Evolutionary conservation across 345 rosid genomes (phyloP).

Genomic region (Alliaria petiolata): DNA sequence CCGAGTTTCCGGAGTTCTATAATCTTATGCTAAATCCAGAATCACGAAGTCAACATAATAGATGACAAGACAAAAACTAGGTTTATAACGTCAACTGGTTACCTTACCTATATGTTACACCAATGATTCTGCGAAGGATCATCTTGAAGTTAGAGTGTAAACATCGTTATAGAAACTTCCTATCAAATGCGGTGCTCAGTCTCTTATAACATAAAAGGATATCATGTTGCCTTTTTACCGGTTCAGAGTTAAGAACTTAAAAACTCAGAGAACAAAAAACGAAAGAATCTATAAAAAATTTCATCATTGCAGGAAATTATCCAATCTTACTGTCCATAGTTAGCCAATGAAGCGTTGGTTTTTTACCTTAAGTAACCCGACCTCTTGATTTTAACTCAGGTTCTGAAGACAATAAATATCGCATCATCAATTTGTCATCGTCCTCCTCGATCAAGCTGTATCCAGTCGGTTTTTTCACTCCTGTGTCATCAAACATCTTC

Average conservation of each 20-base stretch:
- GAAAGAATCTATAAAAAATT: neutral
- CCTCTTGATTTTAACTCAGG: constrained; percentile 26
- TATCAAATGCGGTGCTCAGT: neutral
- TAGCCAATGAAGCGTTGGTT: neutral
- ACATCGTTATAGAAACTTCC: neutral
- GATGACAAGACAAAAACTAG: neutral
- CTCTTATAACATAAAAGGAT: neutral
- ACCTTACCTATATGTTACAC: neutral
- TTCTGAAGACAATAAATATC: constrained; percentile 31
- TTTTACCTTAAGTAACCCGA: constrained; percentile 5
- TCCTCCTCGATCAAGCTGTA: constrained; percentile 47
- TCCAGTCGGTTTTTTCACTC: constrained; percentile 52
- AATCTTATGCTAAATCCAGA: neutral
- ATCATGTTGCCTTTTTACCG: neutral
- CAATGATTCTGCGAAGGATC: neutral
- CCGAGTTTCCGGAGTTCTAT: neutral
- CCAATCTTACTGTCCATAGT: neutral
- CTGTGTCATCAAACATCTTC: constrained; percentile 56
- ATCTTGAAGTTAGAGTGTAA: neutral
- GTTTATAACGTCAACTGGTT: neutral
- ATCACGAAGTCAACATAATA: neutral
- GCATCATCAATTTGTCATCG: constrained; percentile 39
- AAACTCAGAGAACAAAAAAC: neutral
- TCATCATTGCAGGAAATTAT: neutral
- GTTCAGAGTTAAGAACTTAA: neutral